Evolutionary conservation across 2,329 filamentous ascomycete genomes (phyloP).

Genomic region (Cytospora piceae): DNA sequence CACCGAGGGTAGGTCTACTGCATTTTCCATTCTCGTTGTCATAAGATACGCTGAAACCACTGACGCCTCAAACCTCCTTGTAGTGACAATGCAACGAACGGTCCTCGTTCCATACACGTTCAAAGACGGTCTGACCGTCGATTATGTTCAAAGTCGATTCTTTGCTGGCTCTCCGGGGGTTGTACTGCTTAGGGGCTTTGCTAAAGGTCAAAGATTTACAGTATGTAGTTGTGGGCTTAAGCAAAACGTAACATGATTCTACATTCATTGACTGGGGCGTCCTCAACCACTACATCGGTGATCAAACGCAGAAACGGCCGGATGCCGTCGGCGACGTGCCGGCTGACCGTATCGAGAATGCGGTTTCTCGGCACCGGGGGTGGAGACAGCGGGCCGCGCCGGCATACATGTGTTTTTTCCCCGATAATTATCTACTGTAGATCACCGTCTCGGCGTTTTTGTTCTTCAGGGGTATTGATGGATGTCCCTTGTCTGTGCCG

Average conservation of each 20-base stretch:
- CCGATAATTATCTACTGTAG: not conserved
- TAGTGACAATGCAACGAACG: constrained; percentile 12
- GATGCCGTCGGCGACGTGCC: not conserved
- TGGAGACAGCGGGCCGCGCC: not conserved
- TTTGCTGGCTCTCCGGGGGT: no score
- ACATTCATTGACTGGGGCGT: no score
- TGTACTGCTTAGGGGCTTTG: no score
- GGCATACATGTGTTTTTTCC: not conserved
- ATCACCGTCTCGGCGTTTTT: not conserved
- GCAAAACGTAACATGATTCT: no score
- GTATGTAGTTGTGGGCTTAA: no score
- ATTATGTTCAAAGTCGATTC: no score
- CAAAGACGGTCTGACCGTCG: constrained; percentile 31
- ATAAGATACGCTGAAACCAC: no score
- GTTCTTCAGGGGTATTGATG: no score
- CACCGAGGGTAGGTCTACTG: constrained; percentile 28
- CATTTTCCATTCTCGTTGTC: not conserved
- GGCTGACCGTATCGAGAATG: not conserved
- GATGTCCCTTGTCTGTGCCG: no score
- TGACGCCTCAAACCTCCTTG: not conserved
- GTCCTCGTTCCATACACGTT: constrained; percentile 14
- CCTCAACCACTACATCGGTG: no score
- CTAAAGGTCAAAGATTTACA: no score
- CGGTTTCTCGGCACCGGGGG: not conserved
- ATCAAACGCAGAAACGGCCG: no score